Evolutionary conservation across 129 eudicot genomes (phyloP), one percentile per base, ranked within the genome.

Genomic region (Ambrosia trifida): DNA sequence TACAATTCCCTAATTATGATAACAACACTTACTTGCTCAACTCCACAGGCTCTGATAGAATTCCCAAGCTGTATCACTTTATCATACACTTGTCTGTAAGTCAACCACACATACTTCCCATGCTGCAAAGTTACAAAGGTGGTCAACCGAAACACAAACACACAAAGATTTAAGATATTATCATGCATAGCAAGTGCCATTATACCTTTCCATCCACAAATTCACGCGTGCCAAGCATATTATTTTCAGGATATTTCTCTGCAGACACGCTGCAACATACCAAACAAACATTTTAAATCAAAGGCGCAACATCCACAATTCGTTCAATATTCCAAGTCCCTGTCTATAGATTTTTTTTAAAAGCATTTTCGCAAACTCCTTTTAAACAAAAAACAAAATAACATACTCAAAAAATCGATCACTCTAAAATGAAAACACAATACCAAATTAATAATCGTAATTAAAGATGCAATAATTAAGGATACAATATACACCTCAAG

Each of bases 191-290:
- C 31, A 57, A 44, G 52, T n/a, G 33, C 17, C 17, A 35, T 43
- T 57, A 69, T 90, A 94, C 99, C 99, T 94, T 90, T 64, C 93
- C 98, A 51, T 89, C 67, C 28, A 80, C 86, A 68, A 87, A 53
- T 70, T 89, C 88, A 70, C 96, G 95, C 14, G 74, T 86, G 69
- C 98, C 98, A 85, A 93, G 99, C 99, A 94, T 94, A n/a, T 57
- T 84, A 69, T 90, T 94, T 71, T 85, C 68, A 24, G 97, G 96
- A 77, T 87, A 84, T 45, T 85, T 94, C 72, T 94, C 99, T 51
- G 82, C 99, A 1, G 99, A 78, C 78, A 87, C 5, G 68, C 98
- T 92, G 89, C 20, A 62, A 62, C 68, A 84, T 63, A 79, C 28
- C 66, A 69, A 47, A 46, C 33, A 54, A 69, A 54, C 72, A 17